Evolutionary conservation across 2,329 filamentous ascomycete genomes (phyloP).

Genomic region (Emmonsia crescens): DNA sequence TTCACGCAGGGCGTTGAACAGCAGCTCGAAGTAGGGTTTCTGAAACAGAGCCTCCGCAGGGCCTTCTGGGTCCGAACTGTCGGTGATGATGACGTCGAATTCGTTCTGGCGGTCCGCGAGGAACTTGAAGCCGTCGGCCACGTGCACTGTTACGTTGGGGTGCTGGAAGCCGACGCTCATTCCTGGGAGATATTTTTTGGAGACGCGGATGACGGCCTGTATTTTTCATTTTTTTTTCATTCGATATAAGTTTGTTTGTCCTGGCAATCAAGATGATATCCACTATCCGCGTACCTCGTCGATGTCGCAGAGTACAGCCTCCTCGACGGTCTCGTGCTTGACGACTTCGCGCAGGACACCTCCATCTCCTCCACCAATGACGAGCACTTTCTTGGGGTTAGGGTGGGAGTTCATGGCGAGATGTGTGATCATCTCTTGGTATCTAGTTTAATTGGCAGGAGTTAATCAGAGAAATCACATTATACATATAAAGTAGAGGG

Average conservation of each 20-base stretch:
- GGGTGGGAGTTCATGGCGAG: conserved; percentile 98
- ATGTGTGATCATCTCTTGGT: conserved; percentile 99
- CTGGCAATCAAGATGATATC: background rate
- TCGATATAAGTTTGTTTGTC: background rate
- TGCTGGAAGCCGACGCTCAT: conserved; percentile 92
- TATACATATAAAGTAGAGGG: background rate
- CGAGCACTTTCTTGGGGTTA: conserved; percentile 93
- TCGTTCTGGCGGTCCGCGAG: conserved; percentile 90
- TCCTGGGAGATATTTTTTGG: conserved; percentile 91
- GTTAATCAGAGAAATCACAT: background rate
- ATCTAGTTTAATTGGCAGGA: conserved; percentile 34
- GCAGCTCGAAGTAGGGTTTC: conserved; percentile 96
- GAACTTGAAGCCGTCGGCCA: conserved; percentile 99
- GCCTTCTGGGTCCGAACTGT: conserved; percentile 94
- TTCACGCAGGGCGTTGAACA: conserved; percentile 78
- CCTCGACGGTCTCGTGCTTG: conserved; percentile 96
- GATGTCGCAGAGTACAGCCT: conserved; percentile 95
- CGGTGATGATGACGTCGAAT: conserved; percentile 99
- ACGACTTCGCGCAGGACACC: conserved; percentile 96
- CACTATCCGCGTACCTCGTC: conserved; percentile 55
- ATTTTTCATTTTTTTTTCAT: no score
- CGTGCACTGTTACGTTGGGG: conserved; percentile 82
- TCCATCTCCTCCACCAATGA: conserved; percentile 95
- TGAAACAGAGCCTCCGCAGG: conserved; percentile 95
- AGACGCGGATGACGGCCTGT: conserved; percentile 88